Percentiles rank a stretch among this genome's conserved stretches.
These are phyloP conservation scores for Athelia sp. DNA, from an alignment of 1,284 basidiomycete species.

Conservation along the genomic window DNA sequence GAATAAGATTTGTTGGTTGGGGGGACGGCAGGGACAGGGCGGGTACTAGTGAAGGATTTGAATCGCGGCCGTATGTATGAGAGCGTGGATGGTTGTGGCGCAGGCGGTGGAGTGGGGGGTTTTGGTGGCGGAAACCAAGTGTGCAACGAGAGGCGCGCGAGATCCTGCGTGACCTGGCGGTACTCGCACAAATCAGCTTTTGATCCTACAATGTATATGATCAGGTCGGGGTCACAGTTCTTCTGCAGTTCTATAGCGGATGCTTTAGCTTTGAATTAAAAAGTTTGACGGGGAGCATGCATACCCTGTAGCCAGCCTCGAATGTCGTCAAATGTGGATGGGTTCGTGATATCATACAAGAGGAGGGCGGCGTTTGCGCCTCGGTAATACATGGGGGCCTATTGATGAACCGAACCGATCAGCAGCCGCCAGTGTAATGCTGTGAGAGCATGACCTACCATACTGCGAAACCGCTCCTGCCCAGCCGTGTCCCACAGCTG, in stretches of 20 bases:
- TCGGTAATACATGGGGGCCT: constrained; percentile 99
- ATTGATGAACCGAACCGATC: constrained; percentile 5
- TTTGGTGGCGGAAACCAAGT: constrained; percentile 79
- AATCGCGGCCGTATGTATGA: constrained; percentile 85
- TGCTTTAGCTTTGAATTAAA: not conserved
- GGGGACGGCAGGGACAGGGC: constrained; percentile 45
- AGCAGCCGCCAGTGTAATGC: constrained; percentile 11
- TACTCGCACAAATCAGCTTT: constrained; percentile 76
- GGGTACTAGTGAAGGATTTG: constrained; percentile 73
- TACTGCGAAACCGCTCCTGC: constrained; percentile 94
- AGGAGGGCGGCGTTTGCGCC: constrained; percentile 95
- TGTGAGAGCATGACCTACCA: constrained; percentile 55
- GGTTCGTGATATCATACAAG: constrained; percentile 96
- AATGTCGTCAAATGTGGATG: constrained; percentile 86
- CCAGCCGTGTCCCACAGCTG: constrained; percentile 96
- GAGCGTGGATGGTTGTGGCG: constrained; percentile 59
- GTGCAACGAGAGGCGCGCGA: constrained; percentile 75
- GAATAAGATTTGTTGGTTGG: constrained; percentile 27
- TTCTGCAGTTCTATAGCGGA: constrained; percentile 71
- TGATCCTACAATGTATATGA: constrained; percentile 90
- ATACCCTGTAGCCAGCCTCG: constrained; percentile 89
- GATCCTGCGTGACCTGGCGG: constrained; percentile 73
- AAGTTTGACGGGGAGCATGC: constrained; percentile 5
- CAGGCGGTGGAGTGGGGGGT: constrained; percentile 57
- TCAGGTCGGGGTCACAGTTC: constrained; percentile 78